phyloP scores from a whole-genome alignment of 2,329 filamentous ascomycete species.

The Hyphodiscus sp. region DNA sequence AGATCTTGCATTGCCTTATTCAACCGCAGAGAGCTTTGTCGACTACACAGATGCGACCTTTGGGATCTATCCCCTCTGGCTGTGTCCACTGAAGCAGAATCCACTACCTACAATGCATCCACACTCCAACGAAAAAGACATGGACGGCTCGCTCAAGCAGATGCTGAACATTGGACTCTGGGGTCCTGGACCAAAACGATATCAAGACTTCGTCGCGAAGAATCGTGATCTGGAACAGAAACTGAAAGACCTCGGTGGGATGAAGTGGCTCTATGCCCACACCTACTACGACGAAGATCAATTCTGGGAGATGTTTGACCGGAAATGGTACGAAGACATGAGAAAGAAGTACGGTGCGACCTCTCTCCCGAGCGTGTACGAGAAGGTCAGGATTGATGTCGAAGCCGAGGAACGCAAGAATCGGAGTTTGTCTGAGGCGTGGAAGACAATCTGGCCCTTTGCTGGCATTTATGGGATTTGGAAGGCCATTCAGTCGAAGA shows the following conservation, averaged over 20 bases:
- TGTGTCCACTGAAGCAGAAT: constrained; percentile 44
- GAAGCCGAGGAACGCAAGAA: constrained; percentile 37
- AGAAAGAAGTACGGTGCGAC: constrained; percentile 56
- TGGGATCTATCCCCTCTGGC: constrained; percentile 50
- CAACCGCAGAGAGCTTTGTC: constrained; percentile 44
- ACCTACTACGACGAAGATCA: constrained; percentile 72
- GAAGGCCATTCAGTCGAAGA: constrained; percentile 48
- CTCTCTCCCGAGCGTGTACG: constrained; percentile 59
- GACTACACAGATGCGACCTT: constrained; percentile 40
- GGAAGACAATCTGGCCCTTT: constrained; percentile 47
- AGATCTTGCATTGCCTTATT: constrained; percentile 52
- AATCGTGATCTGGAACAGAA: constrained; percentile 69
- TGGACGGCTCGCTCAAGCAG: constrained; percentile 29
- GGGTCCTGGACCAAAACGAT: constrained; percentile 66
- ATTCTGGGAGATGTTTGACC: constrained; percentile 61
- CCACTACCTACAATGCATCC: constrained; percentile 29
- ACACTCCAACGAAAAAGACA: constrained; percentile 17
- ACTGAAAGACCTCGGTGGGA: constrained; percentile 61
- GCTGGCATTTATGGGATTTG: constrained; percentile 54
- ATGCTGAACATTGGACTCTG: constrained; percentile 68
- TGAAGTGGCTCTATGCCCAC: constrained; percentile 85
- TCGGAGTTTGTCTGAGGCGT: constrained; percentile 33
- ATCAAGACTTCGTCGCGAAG: constrained; percentile 54
- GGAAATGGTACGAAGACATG: constrained; percentile 54
- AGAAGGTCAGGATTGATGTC: constrained; percentile 59